These are phyloP conservation scores for Fraxinus latifolia DNA, from an alignment of 305 asterid species.

Conservation along the genomic window DNA sequence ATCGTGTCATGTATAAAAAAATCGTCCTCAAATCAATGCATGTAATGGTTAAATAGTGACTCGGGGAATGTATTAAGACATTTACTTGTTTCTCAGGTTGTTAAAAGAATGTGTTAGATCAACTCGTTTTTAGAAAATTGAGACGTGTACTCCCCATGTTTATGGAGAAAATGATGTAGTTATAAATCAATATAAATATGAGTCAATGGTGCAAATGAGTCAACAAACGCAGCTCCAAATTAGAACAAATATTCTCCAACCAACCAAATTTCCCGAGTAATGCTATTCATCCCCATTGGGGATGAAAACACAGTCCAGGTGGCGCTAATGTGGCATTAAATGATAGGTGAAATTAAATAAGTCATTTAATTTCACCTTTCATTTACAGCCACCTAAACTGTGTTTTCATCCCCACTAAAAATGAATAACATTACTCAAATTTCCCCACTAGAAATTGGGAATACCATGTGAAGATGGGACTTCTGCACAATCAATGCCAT, in stretches of 20 bases:
- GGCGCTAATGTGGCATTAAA: too few species aligned
- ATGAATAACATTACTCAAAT: too few species aligned
- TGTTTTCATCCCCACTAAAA: too few species aligned
- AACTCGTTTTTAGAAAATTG: not conserved
- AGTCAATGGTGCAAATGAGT: conserved; percentile 20
- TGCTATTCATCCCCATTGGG: too few species aligned
- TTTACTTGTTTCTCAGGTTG: too few species aligned
- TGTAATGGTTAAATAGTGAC: not conserved
- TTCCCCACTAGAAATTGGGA: not conserved
- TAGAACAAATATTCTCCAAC: not conserved
- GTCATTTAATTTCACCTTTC: too few species aligned
- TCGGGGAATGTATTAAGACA: not conserved
- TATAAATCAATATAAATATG: too few species aligned
- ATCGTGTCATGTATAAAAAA: not conserved
- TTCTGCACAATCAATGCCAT: not conserved
- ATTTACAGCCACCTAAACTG: too few species aligned
- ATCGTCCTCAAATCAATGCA: not conserved
- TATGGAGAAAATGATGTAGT: too few species aligned
- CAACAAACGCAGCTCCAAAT: conserved; percentile 18
- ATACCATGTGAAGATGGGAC: not conserved
- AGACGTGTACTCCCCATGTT: not conserved
- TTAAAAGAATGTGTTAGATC: not conserved
- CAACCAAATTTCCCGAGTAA: not conserved
- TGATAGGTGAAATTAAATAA: too few species aligned
- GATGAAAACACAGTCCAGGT: too few species aligned